A percentile compares a stretch with the other conserved stretches of the same genome.
Evolutionary conservation across 1,284 basidiomycete genomes (phyloP).

Genomic region (Afroboletus lepidellus): DNA sequence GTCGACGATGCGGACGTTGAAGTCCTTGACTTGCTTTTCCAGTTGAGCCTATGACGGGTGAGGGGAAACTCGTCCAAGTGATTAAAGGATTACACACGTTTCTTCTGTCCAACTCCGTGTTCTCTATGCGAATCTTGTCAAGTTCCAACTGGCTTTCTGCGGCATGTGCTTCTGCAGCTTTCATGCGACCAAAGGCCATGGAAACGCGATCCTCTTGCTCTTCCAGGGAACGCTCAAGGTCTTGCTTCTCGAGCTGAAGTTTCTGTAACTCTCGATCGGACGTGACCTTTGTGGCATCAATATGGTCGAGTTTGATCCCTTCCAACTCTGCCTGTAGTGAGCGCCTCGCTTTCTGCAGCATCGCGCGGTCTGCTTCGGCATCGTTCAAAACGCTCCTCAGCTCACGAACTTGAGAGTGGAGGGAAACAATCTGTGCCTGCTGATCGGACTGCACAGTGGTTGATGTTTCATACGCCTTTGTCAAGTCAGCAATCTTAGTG

Average conservation of each 20-base stretch:
- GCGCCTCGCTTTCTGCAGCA: slow-evolving; percentile 81
- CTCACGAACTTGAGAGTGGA: slow-evolving; percentile 84
- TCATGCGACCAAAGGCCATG: slow-evolving; percentile 74
- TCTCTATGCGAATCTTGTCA: slow-evolving; percentile 72
- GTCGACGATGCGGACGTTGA: slow-evolving; percentile 78
- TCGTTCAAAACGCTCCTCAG: slow-evolving; percentile 79
- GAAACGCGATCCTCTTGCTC: slow-evolving; percentile 73
- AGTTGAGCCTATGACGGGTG: slow-evolving; percentile 58
- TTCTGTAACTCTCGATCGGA: slow-evolving; percentile 75
- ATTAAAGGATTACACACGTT: slow-evolving; percentile 53
- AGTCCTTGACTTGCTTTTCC: slow-evolving; percentile 80
- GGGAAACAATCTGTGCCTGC: slow-evolving; percentile 77
- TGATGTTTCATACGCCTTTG: slow-evolving; percentile 76
- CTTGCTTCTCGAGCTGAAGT: slow-evolving; percentile 75
- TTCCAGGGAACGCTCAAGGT: slow-evolving; percentile 74
- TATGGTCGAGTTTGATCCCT: slow-evolving; percentile 72
- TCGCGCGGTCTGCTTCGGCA: slow-evolving; percentile 75
- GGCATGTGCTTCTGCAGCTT: slow-evolving; percentile 74
- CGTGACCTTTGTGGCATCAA: slow-evolving; percentile 68
- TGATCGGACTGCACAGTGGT: slow-evolving; percentile 72
- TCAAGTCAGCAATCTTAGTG: slow-evolving; percentile 74
- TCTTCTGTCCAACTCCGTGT: slow-evolving; percentile 71
- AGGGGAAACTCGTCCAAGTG: slow-evolving; percentile 7
- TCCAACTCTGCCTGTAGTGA: slow-evolving; percentile 78
- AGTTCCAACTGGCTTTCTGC: slow-evolving; percentile 75